Base-by-base conservation (phyloP, 2,329 filamentous ascomycete genomes). In the Ophiostoma sp. region DNA sequence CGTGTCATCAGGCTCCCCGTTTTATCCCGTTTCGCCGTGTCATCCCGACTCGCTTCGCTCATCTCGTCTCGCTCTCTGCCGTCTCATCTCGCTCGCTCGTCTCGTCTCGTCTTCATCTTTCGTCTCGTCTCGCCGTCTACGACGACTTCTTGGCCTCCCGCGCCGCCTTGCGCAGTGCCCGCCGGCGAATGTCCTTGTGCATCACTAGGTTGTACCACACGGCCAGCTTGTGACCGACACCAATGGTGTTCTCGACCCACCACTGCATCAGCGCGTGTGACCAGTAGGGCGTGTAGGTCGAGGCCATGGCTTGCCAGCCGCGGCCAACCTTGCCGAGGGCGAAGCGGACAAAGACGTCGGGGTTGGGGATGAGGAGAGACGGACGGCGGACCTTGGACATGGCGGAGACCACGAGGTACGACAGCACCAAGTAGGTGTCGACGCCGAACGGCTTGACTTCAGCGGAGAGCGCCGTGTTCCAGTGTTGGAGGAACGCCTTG, bases 401-500 rank as follows among this genome's bases (percentile, higher is more conserved):
- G 79, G 95, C 94, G 0, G 93, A 95, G 4, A 94, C 97, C 79
- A 99, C 93, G 66, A 99, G 89, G 82, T 99, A 97, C 78, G 92
- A 94, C 78, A 98, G 89, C 36, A 97, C 91, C 68, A 98, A 89
- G 82, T 98, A 91, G n/a, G 97, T 94, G 76, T 94, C 91, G 55
- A 99, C 90, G 73, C 93, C 93, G 78, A 93, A 87, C 1, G 91
- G 89, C 76, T 92, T 89, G 39, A 99, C 88, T 83, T 99, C 96
- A 17, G 91, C 89, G 0, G 92, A 93, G 17, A 99, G 88, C 12
- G 96, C 91, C 6, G 90, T 92, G 77, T 93, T 97, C 96, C 96
- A 99, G 80, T 97, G 92, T 84, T 98, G 95, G 68, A 99, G 87
- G 88, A 99, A 99, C 1, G 96, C 95, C 85, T 99, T 99, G 89